These are phyloP conservation scores for Neurospora tetrasperma DNA, from an alignment of 495 filamentous ascomycete genomes.

Conservation along the genomic window DNA sequence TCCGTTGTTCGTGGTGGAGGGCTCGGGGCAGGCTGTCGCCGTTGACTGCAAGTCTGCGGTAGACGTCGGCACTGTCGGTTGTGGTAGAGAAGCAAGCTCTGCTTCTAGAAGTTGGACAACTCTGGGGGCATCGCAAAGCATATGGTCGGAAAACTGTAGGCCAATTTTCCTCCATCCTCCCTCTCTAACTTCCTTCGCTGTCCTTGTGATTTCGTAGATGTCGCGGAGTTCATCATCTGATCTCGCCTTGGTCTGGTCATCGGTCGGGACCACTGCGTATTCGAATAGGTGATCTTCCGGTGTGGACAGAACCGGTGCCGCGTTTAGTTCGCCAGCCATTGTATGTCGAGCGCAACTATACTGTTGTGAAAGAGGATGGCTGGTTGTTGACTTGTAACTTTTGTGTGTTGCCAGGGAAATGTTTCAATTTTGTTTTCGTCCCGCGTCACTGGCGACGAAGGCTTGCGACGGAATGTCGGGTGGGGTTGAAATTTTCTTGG, in stretches of 20 bases:
- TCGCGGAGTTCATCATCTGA: slow-evolving; percentile 62
- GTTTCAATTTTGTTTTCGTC: neutral
- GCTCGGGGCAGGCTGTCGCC: neutral
- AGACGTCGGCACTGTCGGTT: neutral
- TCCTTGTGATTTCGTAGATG: slow-evolving; percentile 81
- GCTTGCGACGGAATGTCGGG: neutral
- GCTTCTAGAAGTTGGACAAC: slow-evolving; percentile 59
- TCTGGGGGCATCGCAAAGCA: slow-evolving; percentile 75
- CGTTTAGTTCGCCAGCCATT: slow-evolving; percentile 29
- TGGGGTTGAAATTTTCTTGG: neutral
- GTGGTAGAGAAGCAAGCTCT: slow-evolving; percentile 37
- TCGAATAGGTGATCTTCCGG: slow-evolving; percentile 75
- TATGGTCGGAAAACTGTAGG: slow-evolving; percentile 87
- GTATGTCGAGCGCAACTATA: neutral
- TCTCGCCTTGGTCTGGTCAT: slow-evolving; percentile 27
- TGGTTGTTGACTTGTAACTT: neutral
- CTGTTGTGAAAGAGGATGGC: neutral
- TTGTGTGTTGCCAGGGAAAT: neutral
- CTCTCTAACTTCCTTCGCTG: slow-evolving; percentile 59
- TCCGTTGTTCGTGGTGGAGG: neutral
- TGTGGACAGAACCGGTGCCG: slow-evolving; percentile 75
- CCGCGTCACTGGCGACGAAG: no score
- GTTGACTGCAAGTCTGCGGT: neutral
- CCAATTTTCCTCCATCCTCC: slow-evolving; percentile 69
- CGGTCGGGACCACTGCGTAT: slow-evolving; percentile 18